These are phyloP conservation scores for Pythium aristosporum DNA, from an alignment of 352 stramenopile species.

Conservation along the genomic window DNA sequence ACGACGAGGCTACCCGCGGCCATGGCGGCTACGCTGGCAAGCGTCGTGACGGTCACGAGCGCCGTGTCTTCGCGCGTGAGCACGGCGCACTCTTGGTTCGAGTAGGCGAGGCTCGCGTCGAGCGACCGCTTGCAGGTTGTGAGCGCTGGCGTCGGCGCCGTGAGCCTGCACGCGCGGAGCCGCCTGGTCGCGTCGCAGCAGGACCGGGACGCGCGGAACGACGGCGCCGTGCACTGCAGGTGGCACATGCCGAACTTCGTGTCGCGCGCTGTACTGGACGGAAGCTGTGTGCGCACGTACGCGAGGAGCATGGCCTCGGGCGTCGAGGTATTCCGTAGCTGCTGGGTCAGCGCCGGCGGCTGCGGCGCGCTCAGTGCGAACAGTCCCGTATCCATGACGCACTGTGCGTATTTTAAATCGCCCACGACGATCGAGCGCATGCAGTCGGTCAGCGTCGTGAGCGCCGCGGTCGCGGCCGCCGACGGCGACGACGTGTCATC, in stretches of 20 bases:
- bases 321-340: slow-evolving; percentile 11
- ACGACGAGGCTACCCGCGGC: background rate
- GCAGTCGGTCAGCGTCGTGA: slow-evolving; percentile 27
- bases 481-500: slow-evolving; percentile 27
- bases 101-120: slow-evolving; percentile 24
- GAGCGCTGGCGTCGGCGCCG: slow-evolving; percentile 5
- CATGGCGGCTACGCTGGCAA: background rate
- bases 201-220: slow-evolving; percentile 22
- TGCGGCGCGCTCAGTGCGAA: slow-evolving; percentile 27
- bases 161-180: slow-evolving; percentile 24
- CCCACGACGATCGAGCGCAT: slow-evolving; percentile 23
- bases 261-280: slow-evolving; percentile 7
- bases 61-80: slow-evolving; percentile 16
- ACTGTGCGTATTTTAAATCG: slow-evolving; percentile 34
- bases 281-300: slow-evolving; percentile 17
- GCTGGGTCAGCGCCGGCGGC: slow-evolving; percentile 7
- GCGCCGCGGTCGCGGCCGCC: slow-evolving; percentile 20
- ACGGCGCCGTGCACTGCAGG: slow-evolving; percentile 26
- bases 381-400: slow-evolving; percentile 40
- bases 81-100: slow-evolving; percentile 26
- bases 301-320: slow-evolving; percentile 19
- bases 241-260: slow-evolving; percentile 20
- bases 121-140: slow-evolving; percentile 24
- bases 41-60: slow-evolving; percentile 13
- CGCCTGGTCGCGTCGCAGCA: slow-evolving; percentile 30